These are phyloP conservation scores for Diversispora eburnea DNA, from an alignment of 192 early-diverging fungal species.

Conservation along the genomic window DNA sequence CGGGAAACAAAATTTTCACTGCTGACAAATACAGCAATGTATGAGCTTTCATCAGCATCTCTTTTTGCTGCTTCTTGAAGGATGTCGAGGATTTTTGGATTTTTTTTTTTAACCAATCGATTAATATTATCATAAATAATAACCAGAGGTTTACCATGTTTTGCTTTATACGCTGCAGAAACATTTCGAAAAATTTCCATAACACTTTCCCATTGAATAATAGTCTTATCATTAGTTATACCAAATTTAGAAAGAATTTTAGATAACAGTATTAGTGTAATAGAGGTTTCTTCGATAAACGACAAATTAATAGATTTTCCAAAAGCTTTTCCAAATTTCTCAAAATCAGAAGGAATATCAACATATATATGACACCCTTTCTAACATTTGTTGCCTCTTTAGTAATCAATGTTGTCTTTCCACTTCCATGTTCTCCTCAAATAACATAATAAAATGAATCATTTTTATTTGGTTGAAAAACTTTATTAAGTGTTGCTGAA, in stretches of 20 bases:
- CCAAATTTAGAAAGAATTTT: neutral
- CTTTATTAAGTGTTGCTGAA: neutral
- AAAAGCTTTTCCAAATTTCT: neutral
- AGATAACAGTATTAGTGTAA: neutral
- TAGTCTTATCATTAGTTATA: neutral
- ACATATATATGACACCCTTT: conserved; percentile 26
- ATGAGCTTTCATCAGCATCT: conserved; percentile 13
- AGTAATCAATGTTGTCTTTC: conserved; percentile 22
- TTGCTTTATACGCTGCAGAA: neutral
- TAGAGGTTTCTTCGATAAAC: neutral
- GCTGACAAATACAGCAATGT: conserved; percentile 25
- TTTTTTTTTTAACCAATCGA: neutral
- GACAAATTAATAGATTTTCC: conserved; percentile 3
- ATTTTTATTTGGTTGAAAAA: conserved; percentile 15
- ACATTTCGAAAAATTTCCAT: conserved; percentile 1
- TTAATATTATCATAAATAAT: conserved; percentile 1
- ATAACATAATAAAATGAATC: neutral
- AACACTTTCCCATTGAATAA: conserved; percentile 1
- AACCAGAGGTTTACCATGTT: conserved; percentile 18
- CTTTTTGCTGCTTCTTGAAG: conserved; percentile 24
- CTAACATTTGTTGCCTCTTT: conserved; percentile 12
- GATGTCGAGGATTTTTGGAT: conserved; percentile 7
- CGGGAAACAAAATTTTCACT: conserved; percentile 17
- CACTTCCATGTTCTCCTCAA: conserved; percentile 25
- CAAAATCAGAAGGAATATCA: conserved; percentile 1